Evolutionary conservation across 106 monocot species (phyloP).

Genomic region (Apostasia ramifera): DNA sequence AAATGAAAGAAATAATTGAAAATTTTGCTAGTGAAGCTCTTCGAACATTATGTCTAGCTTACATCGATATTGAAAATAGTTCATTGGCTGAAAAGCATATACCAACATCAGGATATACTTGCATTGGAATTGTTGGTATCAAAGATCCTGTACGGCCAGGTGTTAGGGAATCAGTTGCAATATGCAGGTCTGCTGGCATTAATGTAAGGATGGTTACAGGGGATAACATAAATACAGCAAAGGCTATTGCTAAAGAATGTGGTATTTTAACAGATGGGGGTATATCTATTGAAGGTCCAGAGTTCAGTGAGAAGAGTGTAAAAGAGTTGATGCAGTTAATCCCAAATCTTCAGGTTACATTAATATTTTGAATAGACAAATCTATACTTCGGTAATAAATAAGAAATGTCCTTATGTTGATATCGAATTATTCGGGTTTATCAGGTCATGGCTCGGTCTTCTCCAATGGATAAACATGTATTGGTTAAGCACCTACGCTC

Average conservation of each 20-base stretch:
- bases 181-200: conserved; percentile 20
- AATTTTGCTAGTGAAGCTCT: conserved; percentile 20
- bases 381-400: neutral
- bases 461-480: conserved; percentile 15
- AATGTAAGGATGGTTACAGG: conserved; percentile 23
- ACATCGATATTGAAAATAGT: conserved; percentile 12
- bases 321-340: conserved; percentile 11
- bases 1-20: conserved; percentile 8
- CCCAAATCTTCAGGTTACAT: conserved; percentile 12
- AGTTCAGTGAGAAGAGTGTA: conserved; percentile 17
- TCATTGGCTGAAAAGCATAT: conserved; percentile 1
- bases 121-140: conserved; percentile 21
- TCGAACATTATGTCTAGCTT: conserved; percentile 21
- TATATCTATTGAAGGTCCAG: conserved; percentile 23
- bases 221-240: conserved; percentile 25
- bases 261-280: conserved; percentile 24
- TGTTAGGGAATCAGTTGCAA: conserved; percentile 20
- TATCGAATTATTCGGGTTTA: neutral
- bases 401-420: neutral
- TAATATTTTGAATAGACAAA: neutral
- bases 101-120: conserved; percentile 13
- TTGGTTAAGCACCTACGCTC: conserved; percentile 11
- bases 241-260: conserved; percentile 26
- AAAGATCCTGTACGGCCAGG: conserved; percentile 27
- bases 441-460: conserved; percentile 24